Base-by-base conservation (phyloP, 2,329 filamentous ascomycete genomes). In the Hymenoscyphus fructigenus region DNA sequence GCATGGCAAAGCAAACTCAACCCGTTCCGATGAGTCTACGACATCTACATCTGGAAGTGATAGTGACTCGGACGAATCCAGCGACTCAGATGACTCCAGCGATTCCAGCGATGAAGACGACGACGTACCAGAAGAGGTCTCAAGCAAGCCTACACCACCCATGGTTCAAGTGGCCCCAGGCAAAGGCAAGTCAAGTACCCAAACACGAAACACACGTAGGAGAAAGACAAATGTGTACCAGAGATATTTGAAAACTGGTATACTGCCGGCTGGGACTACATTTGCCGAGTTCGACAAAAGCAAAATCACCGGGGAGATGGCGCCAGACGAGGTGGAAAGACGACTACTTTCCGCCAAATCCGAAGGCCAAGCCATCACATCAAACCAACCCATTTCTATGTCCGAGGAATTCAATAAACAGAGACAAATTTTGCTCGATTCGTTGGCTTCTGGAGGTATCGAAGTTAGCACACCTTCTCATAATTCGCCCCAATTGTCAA, bases 151-250 rank as follows among this genome's bases (percentile, higher is more conserved):
- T 2, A 59, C 55, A 26, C 29, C 60, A 10, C 26, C 32, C 5
- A 41, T 59, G 15, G 23, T 29, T 59, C 5, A 41, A 12, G 66
- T 68, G 5, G 36, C 81, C 59, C 83, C 85, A 55, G 80, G 81
- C 4, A 61, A 80, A 65, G 87, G 88, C 17, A 79, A 78, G 36
- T 68, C 72, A 26, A 70, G 74, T 20, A 90, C 88, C 0, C 81
- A 81, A 60, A 76, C 77, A 28, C 83, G 86, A 66, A 90, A 90
- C 68, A 71, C 76, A 34, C 80, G 88, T 47, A 80, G 81, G 50
- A 82, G 81, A 63, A 76, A 82, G 61, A 75, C 78, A 47, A 82
- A 82, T 64, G 78, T 78, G 64, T 76, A 89, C 12, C 76, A 77
- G 3, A 78, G 80, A 63, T 77, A 89, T 7, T 86, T 88, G 69